A percentile compares a stretch with the other conserved stretches of the same genome.
Conservation (phyloP, 345 rosid species). For the Noccaea caerulescens region DNA sequence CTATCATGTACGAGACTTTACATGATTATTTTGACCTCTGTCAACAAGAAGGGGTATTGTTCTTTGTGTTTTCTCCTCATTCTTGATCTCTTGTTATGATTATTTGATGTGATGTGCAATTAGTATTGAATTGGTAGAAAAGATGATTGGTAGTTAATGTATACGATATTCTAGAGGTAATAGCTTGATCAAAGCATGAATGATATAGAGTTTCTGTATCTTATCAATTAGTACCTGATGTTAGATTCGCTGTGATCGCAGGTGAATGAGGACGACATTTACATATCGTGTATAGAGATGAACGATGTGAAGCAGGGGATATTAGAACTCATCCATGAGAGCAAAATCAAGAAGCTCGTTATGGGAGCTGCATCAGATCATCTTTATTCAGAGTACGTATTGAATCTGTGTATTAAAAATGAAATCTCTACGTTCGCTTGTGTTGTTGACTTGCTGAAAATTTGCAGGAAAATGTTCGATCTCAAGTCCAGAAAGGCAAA, state of each 20-base stretch:
- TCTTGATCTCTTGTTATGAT: conserved; percentile 1
- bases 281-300: conserved; percentile 51
- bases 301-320: conserved; percentile 66
- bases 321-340: conserved; percentile 60
- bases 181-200: no score
- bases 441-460: conserved; percentile 30
- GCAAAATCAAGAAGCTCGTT: conserved; percentile 60
- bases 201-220: no score
- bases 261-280: conserved; percentile 52
- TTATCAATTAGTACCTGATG: not conserved
- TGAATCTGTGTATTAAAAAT: not conserved
- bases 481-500: conserved; percentile 67
- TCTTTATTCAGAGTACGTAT: conserved; percentile 53
- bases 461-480: conserved; percentile 59
- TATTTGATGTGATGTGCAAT: not conserved
- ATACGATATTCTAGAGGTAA: no score
- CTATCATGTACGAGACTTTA: conserved; percentile 44
- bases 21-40: conserved; percentile 48
- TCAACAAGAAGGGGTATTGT: conserved; percentile 46
- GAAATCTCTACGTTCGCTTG: conserved; percentile 14
- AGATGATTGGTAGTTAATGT: no score
- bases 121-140: not conserved
- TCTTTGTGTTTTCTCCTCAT: conserved; percentile 5
- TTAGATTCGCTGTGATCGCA: conserved; percentile 37
- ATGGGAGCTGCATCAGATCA: conserved; percentile 83